Base-by-base conservation (phyloP, 2,329 filamentous ascomycete genomes). In the Claviceps arundinis region DNA sequence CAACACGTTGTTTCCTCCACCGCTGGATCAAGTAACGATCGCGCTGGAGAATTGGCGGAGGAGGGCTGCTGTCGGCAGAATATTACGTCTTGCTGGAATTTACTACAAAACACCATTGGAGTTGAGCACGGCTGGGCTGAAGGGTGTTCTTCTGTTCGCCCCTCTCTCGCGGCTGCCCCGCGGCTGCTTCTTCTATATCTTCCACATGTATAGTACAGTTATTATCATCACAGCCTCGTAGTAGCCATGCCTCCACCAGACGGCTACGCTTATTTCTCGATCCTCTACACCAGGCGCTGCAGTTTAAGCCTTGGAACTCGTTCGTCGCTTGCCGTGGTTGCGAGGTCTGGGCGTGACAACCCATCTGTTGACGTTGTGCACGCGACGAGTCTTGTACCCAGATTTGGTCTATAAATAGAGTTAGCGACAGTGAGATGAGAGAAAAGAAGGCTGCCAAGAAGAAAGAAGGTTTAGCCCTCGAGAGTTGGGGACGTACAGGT, bases 351-450 rank as follows among this genome's bases (percentile, higher is more conserved):
- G 80, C 57, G 85, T 80, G 47, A 97, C 89, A 57, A 98, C 86
- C 73, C 85, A 90, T 67, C 86, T 93, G 76, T 97, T 96, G 70
- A 85, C 72, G 68, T 96, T 96, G 70, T 84, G 79, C 74, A 86
- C 94, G 62, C 82, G 81, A 59, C 91, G 81, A 47, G 91, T 96
- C 78, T 96, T 97, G 81, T 85, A 95, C 57, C 87, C 87, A 67
- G 84, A 82, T 77, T 91, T 91, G 69, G 87, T 80, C 77, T 81
- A 55, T 50, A 53, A 37, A 37, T 24, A 24, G 42, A 45, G 40
- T 47, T n/a, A 45, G 48, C 42, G 22, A 13, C 48, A 40, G 7
- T 16, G 17, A 1, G 2, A 16, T 16, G 14, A 41, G n/a, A 41
- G 5, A 8, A 9, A 17, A 41, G 7, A 17, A 41, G 5, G 3